Evolutionary conservation across 805 yeast genomes (phyloP).

Genomic region (Candida boleticola): DNA sequence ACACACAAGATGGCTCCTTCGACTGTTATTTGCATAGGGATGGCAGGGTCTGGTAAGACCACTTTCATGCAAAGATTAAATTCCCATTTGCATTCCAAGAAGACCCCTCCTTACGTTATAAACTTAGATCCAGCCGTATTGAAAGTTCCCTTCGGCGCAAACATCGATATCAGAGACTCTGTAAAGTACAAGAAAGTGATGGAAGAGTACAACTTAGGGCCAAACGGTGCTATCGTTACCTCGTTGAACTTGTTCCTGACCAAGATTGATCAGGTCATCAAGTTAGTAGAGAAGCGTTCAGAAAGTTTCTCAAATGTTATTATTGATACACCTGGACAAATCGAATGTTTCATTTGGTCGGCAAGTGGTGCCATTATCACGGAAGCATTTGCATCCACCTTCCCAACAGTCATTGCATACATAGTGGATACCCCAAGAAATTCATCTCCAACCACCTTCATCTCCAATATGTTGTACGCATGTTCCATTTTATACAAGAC

Average conservation of each 20-base stretch:
- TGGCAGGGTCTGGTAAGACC: slow-evolving; percentile 84
- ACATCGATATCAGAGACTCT: slow-evolving; percentile 94
- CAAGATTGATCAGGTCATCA: slow-evolving; percentile 92
- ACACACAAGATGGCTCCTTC: slow-evolving; percentile 39
- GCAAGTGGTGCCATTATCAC: slow-evolving; percentile 97
- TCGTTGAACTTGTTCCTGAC: slow-evolving; percentile 89
- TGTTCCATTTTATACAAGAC: slow-evolving; percentile 96
- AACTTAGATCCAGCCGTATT: slow-evolving; percentile 96
- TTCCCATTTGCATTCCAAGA: slow-evolving; percentile 74
- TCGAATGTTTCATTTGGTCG: slow-evolving; percentile 97
- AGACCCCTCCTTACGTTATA: slow-evolving; percentile 82
- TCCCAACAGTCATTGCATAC: slow-evolving; percentile 94
- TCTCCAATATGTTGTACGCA: slow-evolving; percentile 97
- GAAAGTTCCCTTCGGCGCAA: slow-evolving; percentile 89
- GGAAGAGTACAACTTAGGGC: slow-evolving; percentile 94
- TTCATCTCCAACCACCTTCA: slow-evolving; percentile 91
- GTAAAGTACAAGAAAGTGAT: slow-evolving; percentile 93
- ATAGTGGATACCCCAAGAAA: slow-evolving; percentile 96
- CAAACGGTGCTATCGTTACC: slow-evolving; percentile 98
- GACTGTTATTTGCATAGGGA: slow-evolving; percentile 47
- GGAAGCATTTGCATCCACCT: slow-evolving; percentile 92
- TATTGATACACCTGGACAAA: slow-evolving; percentile 98
- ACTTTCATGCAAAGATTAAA: slow-evolving; percentile 95
- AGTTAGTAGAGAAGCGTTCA: slow-evolving; percentile 75
- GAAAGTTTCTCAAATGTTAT: slow-evolving; percentile 63